Conservation (phyloP, 305 asterid genomes). For the Nicotiana rustica region DNA sequence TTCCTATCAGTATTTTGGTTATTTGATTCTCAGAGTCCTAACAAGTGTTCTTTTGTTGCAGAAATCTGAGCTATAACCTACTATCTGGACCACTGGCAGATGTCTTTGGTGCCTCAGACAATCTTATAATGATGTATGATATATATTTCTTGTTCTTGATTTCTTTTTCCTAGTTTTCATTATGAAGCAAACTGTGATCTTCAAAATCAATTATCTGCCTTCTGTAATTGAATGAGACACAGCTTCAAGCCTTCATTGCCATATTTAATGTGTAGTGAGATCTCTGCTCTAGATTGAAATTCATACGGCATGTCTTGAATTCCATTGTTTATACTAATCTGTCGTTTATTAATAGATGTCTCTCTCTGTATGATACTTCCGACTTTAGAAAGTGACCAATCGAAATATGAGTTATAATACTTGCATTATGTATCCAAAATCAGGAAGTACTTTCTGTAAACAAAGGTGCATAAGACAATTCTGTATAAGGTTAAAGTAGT, state of each 20-base stretch:
- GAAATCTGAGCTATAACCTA: conserved; percentile 82
- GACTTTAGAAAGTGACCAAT: too few relatives aligned
- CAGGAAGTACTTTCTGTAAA: too few relatives aligned
- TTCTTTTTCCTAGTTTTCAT: conserved; percentile 19
- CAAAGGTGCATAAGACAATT: too few relatives aligned
- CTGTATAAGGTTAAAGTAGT: too few relatives aligned
- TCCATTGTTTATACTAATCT: background rate
- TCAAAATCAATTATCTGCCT: background rate
- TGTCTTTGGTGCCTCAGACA: conserved; percentile 69
- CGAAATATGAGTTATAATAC: too few relatives aligned
- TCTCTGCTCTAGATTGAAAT: background rate
- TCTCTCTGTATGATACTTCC: too few relatives aligned
- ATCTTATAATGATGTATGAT: conserved; percentile 67
- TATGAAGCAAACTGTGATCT: background rate
- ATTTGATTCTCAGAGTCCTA: conserved; percentile 28
- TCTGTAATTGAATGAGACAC: background rate
- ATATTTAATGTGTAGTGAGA: background rate
- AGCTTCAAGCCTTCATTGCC: too few relatives aligned
- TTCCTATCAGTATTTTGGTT: conserved; percentile 2
- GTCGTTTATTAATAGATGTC: too few relatives aligned
- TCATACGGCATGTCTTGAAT: background rate
- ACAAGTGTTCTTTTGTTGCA: conserved; percentile 40
- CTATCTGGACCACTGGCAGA: conserved; percentile 77
- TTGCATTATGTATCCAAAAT: too few relatives aligned
- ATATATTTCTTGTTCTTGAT: conserved; percentile 1